Conservation (phyloP, 352 stramenopile genomes). For the Phytophthora melonis region DNA sequence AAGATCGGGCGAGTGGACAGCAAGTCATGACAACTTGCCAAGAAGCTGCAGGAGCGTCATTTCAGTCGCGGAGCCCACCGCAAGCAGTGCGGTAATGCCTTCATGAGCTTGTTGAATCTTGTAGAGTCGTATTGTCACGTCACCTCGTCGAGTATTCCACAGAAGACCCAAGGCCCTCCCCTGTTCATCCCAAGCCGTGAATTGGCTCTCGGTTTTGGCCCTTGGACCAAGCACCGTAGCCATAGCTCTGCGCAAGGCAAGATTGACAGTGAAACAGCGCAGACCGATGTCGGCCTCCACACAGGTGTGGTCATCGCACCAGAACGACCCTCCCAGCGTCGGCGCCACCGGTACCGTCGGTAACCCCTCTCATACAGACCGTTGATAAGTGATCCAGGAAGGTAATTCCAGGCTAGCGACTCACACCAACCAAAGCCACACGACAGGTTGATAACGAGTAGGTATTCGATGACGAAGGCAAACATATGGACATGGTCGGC, state of each 20-base stretch:
- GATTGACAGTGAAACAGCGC: neutral
- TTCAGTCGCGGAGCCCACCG: neutral
- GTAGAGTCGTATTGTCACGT: neutral
- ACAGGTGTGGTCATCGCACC: neutral
- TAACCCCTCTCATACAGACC: neutral
- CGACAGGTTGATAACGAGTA: slow-evolving; percentile 5
- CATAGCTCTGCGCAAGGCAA: neutral
- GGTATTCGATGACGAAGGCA: neutral
- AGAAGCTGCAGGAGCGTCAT: slow-evolving; percentile 9
- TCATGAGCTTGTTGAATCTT: slow-evolving; percentile 10
- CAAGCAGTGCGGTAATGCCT: neutral
- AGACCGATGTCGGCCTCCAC: neutral
- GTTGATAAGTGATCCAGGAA: neutral
- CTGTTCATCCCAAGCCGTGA: slow-evolving; percentile 5
- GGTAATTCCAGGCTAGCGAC: neutral
- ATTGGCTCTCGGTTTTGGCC: slow-evolving; percentile 5
- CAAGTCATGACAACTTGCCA: slow-evolving; percentile 8
- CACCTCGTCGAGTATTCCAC: slow-evolving; percentile 3
- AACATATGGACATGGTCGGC: slow-evolving; percentile 19
- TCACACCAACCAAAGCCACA: slow-evolving; percentile 14
- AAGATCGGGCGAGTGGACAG: too few relatives aligned
- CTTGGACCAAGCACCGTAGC: neutral
- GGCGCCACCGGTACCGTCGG: too few relatives aligned
- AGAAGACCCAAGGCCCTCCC: slow-evolving; percentile 17
- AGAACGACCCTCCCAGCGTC: neutral